These are phyloP conservation scores for Sporobolomyces phaffii DNA, from an alignment of 768 basidiomycete species.

Conservation along the genomic window DNA sequence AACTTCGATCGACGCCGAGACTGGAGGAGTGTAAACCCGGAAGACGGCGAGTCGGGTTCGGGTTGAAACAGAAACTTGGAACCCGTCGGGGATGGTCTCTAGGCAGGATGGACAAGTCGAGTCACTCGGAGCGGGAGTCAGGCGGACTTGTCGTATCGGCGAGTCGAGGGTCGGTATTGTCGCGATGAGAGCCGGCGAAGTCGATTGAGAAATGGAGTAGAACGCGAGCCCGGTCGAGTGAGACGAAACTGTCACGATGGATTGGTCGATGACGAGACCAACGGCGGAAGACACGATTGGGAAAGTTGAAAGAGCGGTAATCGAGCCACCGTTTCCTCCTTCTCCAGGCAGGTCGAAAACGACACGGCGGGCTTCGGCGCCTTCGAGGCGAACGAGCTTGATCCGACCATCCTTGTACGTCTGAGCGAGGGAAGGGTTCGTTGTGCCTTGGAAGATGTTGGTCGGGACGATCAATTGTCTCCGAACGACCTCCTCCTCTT, in stretches of 20 bases:
- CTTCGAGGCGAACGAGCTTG: background rate
- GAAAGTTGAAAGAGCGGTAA: background rate
- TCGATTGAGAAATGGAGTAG: slow-evolving; percentile 26
- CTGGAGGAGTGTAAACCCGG: slow-evolving; percentile 47
- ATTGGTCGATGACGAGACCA: background rate
- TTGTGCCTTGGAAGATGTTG: slow-evolving; percentile 51
- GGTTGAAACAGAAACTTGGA: slow-evolving; percentile 63
- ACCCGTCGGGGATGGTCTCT: slow-evolving; percentile 60
- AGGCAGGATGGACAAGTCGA: slow-evolving; percentile 67
- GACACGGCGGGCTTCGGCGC: background rate
- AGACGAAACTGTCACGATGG: slow-evolving; percentile 31
- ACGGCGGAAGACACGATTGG: background rate
- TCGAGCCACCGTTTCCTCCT: background rate
- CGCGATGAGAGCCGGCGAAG: slow-evolving; percentile 46
- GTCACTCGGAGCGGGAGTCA: slow-evolving; percentile 47
- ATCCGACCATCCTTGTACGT: background rate
- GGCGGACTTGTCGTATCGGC: slow-evolving; percentile 56
- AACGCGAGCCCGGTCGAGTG: slow-evolving; percentile 35
- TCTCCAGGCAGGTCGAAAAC: background rate
- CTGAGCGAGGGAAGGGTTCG: slow-evolving; percentile 40
- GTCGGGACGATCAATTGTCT: slow-evolving; percentile 38
- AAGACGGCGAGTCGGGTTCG: slow-evolving; percentile 61
- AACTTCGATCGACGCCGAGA: slow-evolving; percentile 10
- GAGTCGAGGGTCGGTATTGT: slow-evolving; percentile 61
- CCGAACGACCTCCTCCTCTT: background rate